Conservation (phyloP, 2,329 filamentous ascomycete species). For the Ceratocystis ficicola region DNA sequence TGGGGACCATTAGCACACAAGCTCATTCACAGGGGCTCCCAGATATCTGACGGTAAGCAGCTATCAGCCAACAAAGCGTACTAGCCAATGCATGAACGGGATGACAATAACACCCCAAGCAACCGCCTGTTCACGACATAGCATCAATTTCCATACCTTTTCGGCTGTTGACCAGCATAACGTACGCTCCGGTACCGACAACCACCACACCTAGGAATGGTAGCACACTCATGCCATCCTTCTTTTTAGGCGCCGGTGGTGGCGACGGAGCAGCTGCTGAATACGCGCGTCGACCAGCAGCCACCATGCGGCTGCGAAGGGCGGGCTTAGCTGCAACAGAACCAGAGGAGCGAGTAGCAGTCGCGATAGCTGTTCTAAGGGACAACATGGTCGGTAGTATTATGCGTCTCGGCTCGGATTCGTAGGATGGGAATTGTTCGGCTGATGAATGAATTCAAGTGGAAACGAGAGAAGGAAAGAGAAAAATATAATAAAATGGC, state of each 20-base stretch:
- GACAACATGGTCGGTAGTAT: background rate
- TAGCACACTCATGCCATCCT: slow-evolving; percentile 20
- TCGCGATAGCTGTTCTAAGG: slow-evolving; percentile 8
- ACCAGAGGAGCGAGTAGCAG: background rate
- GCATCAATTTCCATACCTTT: slow-evolving; percentile 31
- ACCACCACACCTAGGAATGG: slow-evolving; percentile 20
- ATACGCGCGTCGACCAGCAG: slow-evolving; percentile 22
- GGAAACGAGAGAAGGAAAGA: background rate
- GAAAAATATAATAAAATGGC: background rate
- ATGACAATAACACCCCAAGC: no score
- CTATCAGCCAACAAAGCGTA: no score
- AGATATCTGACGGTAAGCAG: background rate
- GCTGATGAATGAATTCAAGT: no score
- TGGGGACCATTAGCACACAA: background rate
- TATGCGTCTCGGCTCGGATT: background rate
- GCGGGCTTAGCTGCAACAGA: background rate
- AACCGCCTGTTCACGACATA: no score
- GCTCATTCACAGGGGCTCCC: background rate
- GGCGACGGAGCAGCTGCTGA: background rate
- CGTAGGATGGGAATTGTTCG: background rate
- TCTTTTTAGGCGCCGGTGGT: slow-evolving; percentile 12
- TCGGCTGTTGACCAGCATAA: slow-evolving; percentile 39
- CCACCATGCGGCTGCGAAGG: background rate
- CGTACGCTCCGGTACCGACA: slow-evolving; percentile 33
- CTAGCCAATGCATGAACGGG: no score